A percentile compares a stretch with the other conserved stretches of the same genome.
These are phyloP conservation scores for Otatea glauca DNA, from an alignment of 176 grass and related monocot genomes.

Conservation along the genomic window DNA sequence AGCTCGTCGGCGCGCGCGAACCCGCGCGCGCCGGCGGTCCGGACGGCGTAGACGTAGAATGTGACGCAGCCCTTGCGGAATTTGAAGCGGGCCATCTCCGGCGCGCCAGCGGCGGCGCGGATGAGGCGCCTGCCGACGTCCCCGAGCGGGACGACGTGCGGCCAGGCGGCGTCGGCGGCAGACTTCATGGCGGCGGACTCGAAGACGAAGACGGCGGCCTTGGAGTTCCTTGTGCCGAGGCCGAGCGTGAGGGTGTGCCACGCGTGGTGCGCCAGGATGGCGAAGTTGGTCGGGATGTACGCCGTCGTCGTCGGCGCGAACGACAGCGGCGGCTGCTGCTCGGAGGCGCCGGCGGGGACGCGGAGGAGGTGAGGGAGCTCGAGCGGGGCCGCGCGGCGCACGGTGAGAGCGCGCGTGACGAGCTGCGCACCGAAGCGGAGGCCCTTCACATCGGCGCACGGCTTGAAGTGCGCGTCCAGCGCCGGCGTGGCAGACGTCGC, in stretches of 20 bases:
- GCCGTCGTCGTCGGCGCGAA: slow-evolving; percentile 83
- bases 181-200: slow-evolving; percentile 80
- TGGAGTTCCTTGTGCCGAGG: slow-evolving; percentile 90
- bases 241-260: slow-evolving; percentile 95
- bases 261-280: slow-evolving; percentile 94
- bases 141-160: slow-evolving; percentile 74
- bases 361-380: slow-evolving; percentile 92
- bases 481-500: background rate
- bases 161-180: slow-evolving; percentile 71
- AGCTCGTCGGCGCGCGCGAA: slow-evolving; percentile 86
- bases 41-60: slow-evolving; percentile 90
- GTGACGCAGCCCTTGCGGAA: slow-evolving; percentile 96
- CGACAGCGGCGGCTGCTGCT: slow-evolving; percentile 37
- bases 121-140: slow-evolving; percentile 81
- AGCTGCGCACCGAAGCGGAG: slow-evolving; percentile 88
- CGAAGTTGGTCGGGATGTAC: slow-evolving; percentile 91
- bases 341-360: slow-evolving; percentile 19
- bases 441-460: slow-evolving; percentile 76
- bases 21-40: slow-evolving; percentile 60
- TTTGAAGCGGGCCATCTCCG: slow-evolving; percentile 95
- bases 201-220: slow-evolving; percentile 86
- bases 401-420: slow-evolving; percentile 85
- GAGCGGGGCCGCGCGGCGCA: slow-evolving; percentile 73
- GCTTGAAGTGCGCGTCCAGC: slow-evolving; percentile 73
- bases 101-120: slow-evolving; percentile 47